phyloP scores from a whole-genome alignment of 176 grass and related monocot genomes.

The Lolium rigidum region DNA sequence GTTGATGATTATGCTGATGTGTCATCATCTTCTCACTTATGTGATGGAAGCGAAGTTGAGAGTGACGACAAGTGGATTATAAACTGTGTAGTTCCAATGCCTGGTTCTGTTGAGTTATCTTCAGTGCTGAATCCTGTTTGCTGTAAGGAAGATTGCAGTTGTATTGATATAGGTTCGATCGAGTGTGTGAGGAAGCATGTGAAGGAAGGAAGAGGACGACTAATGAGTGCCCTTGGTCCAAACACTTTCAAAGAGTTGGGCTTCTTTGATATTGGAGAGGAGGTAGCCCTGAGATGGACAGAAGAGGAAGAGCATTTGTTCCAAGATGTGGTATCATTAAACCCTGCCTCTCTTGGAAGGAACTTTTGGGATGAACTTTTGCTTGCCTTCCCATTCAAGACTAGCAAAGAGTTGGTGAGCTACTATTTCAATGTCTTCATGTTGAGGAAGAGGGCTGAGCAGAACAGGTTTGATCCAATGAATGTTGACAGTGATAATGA shows the following conservation, averaged over 20 bases:
- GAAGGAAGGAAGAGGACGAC: constrained; percentile 67
- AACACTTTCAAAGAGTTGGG: constrained; percentile 71
- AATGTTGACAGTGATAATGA: constrained; percentile 90
- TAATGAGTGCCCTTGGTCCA: constrained; percentile 53
- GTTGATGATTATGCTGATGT: constrained; percentile 12
- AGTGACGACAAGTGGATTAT: constrained; percentile 69
- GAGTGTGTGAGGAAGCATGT: constrained; percentile 82
- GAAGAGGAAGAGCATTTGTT: constrained; percentile 78
- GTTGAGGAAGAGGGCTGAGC: constrained; percentile 78
- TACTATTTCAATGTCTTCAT: constrained; percentile 98
- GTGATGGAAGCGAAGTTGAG: constrained; percentile 43
- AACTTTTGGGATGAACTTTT: constrained; percentile 83
- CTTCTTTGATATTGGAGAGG: constrained; percentile 83
- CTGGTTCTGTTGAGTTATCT: constrained; percentile 35
- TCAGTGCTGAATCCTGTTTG: constrained; percentile 39
- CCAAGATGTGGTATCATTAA: constrained; percentile 73
- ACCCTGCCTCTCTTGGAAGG: constrained; percentile 62
- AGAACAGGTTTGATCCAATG: constrained; percentile 78
- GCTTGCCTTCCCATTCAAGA: constrained; percentile 68
- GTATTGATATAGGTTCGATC: constrained; percentile 59
- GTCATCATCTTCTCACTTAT: constrained; percentile 39
- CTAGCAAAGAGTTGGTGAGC: constrained; percentile 68
- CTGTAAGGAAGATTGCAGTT: constrained; percentile 63
- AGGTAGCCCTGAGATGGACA: constrained; percentile 73
- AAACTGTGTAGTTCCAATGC: constrained; percentile 60